Percentiles rank a stretch among this genome's conserved stretches.
phyloP scores from a whole-genome alignment of 116 monocot genomes.

The Trichopus zeylanicus region DNA sequence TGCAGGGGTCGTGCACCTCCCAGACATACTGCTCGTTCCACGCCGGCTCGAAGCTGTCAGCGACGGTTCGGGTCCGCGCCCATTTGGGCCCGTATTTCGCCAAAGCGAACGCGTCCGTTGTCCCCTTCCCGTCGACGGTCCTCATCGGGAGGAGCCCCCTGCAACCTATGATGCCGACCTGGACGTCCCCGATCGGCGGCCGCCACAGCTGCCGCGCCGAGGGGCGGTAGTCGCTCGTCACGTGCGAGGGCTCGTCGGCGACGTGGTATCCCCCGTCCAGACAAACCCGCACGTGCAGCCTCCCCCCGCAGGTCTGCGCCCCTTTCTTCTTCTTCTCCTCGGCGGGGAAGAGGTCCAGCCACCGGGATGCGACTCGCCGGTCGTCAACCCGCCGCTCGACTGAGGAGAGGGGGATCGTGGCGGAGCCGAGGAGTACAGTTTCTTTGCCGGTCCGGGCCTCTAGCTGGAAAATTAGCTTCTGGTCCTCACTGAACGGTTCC shows the following conservation, averaged over 20 bases:
- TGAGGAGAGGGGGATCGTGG: conserved; percentile 35
- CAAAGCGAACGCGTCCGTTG: conserved; percentile 60
- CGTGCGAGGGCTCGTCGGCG: conserved; percentile 49
- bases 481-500: conserved; percentile 67
- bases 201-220: conserved; percentile 88
- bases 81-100: conserved; percentile 91
- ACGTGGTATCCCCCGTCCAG: conserved; percentile 90
- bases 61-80: conserved; percentile 71
- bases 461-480: conserved; percentile 33
- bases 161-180: conserved; percentile 79
- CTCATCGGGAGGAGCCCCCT: conserved; percentile 50
- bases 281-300: conserved; percentile 73
- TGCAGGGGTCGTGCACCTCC: conserved; percentile 76
- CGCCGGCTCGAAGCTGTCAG: conserved; percentile 47
- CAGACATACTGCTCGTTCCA: conserved; percentile 99
- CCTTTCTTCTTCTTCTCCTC: conserved; percentile 15
- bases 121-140: conserved; percentile 51
- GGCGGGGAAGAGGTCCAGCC: conserved; percentile 55
- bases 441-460: conserved; percentile 63
- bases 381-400: conserved; percentile 87
- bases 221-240: conserved; percentile 73
- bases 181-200: conserved; percentile 49
- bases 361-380: conserved; percentile 57
- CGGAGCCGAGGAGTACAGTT: conserved; percentile 26
- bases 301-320: conserved; percentile 14